phyloP scores from a whole-genome alignment of 345 rosid species.

The Rhodamnia rubescens region DNA sequence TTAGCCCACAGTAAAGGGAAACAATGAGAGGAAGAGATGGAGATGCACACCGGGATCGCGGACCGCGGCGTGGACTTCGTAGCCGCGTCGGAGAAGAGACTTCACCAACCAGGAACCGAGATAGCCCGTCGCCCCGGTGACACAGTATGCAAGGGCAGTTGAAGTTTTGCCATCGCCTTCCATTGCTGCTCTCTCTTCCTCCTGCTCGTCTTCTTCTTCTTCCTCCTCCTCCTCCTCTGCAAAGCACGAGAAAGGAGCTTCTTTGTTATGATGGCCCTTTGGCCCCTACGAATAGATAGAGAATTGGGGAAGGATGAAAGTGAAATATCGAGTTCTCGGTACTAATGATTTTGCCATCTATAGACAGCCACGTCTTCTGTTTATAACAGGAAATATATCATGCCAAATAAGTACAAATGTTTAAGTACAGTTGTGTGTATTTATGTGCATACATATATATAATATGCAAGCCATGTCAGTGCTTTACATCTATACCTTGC shows the following conservation, averaged over 20 bases:
- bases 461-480: not conserved
- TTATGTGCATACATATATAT: no score
- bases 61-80: slow-evolving; percentile 59
- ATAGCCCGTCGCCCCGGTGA: slow-evolving; percentile 69
- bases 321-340: not conserved
- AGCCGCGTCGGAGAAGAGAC: slow-evolving; percentile 51
- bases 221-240: not conserved
- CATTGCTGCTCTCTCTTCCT: not conserved
- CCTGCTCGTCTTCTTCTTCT: not conserved
- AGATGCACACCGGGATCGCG: slow-evolving; percentile 45
- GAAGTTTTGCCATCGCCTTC: not conserved
- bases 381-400: not conserved
- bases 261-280: not conserved
- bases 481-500: not conserved
- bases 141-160: slow-evolving; percentile 28
- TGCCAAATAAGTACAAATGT: no score
- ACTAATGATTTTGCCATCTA: not conserved
- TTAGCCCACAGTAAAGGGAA: no score
- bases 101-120: slow-evolving; percentile 76
- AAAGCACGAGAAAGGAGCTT: not conserved
- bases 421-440: no score
- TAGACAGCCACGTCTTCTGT: not conserved
- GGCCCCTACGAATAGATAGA: not conserved
- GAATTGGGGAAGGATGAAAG: not conserved
- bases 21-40: not conserved